These are phyloP conservation scores for Amanita phalloides DNA, from an alignment of 768 basidiomycete species.

Conservation along the genomic window DNA sequence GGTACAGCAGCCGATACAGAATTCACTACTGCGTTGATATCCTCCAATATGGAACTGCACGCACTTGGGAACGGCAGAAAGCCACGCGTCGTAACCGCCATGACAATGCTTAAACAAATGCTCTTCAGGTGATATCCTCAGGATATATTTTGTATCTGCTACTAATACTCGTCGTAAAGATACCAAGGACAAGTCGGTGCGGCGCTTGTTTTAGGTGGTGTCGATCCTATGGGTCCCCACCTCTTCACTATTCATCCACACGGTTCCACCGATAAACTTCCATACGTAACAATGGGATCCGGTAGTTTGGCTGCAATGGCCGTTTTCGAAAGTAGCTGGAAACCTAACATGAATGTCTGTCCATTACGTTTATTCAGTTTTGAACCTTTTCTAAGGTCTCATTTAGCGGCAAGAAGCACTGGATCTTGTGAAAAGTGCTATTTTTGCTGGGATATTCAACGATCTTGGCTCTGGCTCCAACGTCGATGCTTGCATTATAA, in stretches of 20 bases:
- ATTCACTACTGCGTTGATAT: slow-evolving; percentile 89
- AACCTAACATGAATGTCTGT: slow-evolving; percentile 68
- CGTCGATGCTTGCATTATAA: slow-evolving; percentile 94
- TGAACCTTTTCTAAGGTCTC: background rate
- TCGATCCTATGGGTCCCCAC: slow-evolving; percentile 89
- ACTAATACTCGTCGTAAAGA: slow-evolving; percentile 25
- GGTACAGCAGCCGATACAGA: slow-evolving; percentile 99
- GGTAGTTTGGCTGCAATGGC: slow-evolving; percentile 98
- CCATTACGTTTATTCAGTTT: background rate
- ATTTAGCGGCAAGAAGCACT: slow-evolving; percentile 72
- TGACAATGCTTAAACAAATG: slow-evolving; percentile 98
- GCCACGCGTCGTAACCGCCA: slow-evolving; percentile 91
- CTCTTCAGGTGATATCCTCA: slow-evolving; percentile 60
- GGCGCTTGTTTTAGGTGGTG: slow-evolving; percentile 91
- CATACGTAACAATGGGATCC: slow-evolving; percentile 98
- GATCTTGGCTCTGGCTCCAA: slow-evolving; percentile 99
- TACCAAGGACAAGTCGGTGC: slow-evolving; percentile 93
- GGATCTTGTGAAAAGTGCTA: slow-evolving; percentile 71
- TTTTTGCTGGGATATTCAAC: slow-evolving; percentile 97
- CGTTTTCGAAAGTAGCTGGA: slow-evolving; percentile 86
- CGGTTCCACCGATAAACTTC: slow-evolving; percentile 96
- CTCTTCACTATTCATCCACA: slow-evolving; percentile 95
- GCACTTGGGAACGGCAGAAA: slow-evolving; percentile 83
- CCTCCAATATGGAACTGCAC: slow-evolving; percentile 93
- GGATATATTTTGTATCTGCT: background rate